Base-by-base conservation (phyloP, 225 moss, liverwort and hornwort genomes). In the Marchantia paleacea region DNA sequence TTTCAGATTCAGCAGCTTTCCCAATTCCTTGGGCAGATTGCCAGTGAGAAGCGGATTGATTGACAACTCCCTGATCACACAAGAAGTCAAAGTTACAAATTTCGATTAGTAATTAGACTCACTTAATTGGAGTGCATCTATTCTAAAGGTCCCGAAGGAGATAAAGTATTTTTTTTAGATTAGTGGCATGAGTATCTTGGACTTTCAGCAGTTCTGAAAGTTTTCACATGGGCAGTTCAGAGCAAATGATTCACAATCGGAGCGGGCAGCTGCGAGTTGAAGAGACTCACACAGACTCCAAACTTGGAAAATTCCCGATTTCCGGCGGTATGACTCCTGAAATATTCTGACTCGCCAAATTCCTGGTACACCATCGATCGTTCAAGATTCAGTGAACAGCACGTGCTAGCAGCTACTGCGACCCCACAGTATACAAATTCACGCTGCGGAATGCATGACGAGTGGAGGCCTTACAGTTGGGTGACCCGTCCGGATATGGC, bases 31-130 rank as follows among this genome's bases (percentile, higher is more conserved):
- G 15, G 83, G 83, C 29, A 86, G 66, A 19, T 0, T 0, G 48
- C 80, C 81, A 50, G 25, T 49, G 39, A 86, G 52, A 7, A 28
- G 1, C 7, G 0, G 6, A 69, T 83, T 86, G 20, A 0, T 10
- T 10, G 86, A 81, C 69, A 86, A 60, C 9, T 83, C 82, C 81
- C 86, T 86, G 78, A 50, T 12, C 5, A 52, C 9, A 25, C 25
- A 25, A 30, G 28, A 25, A 2, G 68, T 30, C 11, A 14, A 29
- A 26, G 19, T 2, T 39, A 39, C 39, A 5, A 39, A 39, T 39
- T 39, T 39, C 39, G 39, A 39, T 39, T 39, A 39, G 39, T 39
- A 39, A 39, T 39, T 39, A 39, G 2, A 39, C 39, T 2, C 39
- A 39, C 39, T 39, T 39, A 39, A 5, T 39, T 39, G 39, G 39